Evolutionary conservation across 2,329 filamentous ascomycete species (phyloP).

Genomic region (Colletotrichum neosansevieriae): DNA sequence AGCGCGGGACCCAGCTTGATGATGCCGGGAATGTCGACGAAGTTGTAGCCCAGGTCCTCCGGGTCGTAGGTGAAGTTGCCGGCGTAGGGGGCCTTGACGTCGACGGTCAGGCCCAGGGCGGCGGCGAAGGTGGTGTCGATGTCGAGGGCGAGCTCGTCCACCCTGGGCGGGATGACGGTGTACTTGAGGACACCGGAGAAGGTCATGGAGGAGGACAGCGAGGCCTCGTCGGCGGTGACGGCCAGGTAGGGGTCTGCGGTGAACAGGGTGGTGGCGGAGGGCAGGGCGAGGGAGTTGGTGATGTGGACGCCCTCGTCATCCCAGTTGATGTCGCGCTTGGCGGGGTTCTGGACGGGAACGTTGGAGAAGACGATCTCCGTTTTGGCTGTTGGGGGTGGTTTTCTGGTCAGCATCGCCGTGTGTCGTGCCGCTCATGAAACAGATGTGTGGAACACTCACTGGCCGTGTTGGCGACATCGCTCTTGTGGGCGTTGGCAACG

Average conservation of each 20-base stretch:
- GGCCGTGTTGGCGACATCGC: slow-evolving; percentile 43
- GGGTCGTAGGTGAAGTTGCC: slow-evolving; percentile 41
- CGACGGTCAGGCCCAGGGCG: slow-evolving; percentile 41
- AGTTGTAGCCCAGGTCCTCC: slow-evolving; percentile 38
- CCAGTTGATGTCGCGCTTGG: slow-evolving; percentile 42
- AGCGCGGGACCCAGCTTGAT: slow-evolving; percentile 37
- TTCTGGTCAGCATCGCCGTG: not conserved
- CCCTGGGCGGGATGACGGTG: slow-evolving; percentile 39
- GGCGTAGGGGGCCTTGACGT: slow-evolving; percentile 38
- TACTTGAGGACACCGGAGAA: slow-evolving; percentile 44
- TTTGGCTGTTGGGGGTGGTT: not conserved
- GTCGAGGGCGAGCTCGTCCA: slow-evolving; percentile 43
- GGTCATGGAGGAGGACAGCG: slow-evolving; percentile 41
- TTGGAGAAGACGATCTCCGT: slow-evolving; percentile 43
- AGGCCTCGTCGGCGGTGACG: slow-evolving; percentile 42
- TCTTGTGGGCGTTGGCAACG: slow-evolving; percentile 43
- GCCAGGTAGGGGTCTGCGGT: slow-evolving; percentile 40
- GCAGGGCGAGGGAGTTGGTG: slow-evolving; percentile 42
- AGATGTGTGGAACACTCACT: slow-evolving; percentile 25
- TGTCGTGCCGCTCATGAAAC: too few species aligned
- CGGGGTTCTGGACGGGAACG: slow-evolving; percentile 32
- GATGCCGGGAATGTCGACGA: slow-evolving; percentile 41
- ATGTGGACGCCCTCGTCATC: slow-evolving; percentile 43
- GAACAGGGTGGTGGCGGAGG: slow-evolving; percentile 40
- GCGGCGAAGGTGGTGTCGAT: slow-evolving; percentile 42